Base-by-base conservation (phyloP, 352 stramenopile genomes). In the Phytophthora pinifolia region DNA sequence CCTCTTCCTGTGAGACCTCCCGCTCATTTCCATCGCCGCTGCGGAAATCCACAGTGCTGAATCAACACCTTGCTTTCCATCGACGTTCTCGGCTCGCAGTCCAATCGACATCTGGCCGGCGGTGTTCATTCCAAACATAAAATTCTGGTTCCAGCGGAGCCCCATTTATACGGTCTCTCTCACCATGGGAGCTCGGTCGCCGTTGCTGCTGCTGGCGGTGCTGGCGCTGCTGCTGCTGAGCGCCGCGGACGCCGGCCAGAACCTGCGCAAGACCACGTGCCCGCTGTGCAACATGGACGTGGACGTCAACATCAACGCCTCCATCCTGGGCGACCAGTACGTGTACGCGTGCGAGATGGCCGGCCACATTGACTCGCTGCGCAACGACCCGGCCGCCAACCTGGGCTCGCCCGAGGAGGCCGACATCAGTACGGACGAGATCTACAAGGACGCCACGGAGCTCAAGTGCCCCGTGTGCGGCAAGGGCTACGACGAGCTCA, bases 311-410 rank as follows among this genome's bases (percentile, higher is more conserved):
- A 83, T 88, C 53, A 86, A 89, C 46, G 77, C 77, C 54, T 65
- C 73, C 36, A 81, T 94, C 29, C 59, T 84, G 27, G 81, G 83
- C 49, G 74, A 83, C 57, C 83, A 94, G 65, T 66, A 67, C 50
- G 57, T 94, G 17, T 94, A 88, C 68, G 81, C 83, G 17, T 94
- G 83, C 47, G 83, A 90, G 58, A 94, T 94, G 83, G 83, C 83
- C 0, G 79, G 79, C 27, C 79, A 88, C 68, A 76, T 94, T 37
- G 79, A 94, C 60, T 69, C 74, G 46, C 74, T 94, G 55, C 73
- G 84, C 63, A 86, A 89, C 63, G 64, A 90, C 47, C 81, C 83
- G 38, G 29, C 27, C 35, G 59, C 70, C 8, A 85, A 87, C 51
- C 35, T 88, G 15, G 76, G 76, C 33, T 57, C 48, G 2, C 73